Percentiles rank a stretch among this genome's conserved stretches.
Evolutionary conservation across 495 filamentous ascomycete genomes (phyloP).

Genomic region (Aspergillus homomorphus): DNA sequence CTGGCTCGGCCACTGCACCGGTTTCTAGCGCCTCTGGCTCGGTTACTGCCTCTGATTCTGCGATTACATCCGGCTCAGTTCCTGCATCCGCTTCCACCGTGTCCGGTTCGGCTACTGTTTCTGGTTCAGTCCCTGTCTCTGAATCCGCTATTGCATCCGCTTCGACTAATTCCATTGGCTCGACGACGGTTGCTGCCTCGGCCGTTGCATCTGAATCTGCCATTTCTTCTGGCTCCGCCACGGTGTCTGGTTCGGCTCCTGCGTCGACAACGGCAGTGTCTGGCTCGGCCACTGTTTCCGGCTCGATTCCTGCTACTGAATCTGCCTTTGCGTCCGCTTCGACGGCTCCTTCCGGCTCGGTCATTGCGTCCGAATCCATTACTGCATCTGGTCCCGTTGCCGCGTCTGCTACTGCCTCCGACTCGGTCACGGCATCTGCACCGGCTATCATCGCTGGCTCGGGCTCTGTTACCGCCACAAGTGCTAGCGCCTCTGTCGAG

Average conservation of each 20-base stretch:
- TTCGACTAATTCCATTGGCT: background rate
- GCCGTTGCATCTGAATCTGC: no score
- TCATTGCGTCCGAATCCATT: background rate
- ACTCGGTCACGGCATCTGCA: background rate
- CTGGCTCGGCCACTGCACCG: background rate
- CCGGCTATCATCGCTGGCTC: background rate
- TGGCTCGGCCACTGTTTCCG: background rate
- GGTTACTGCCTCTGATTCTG: background rate
- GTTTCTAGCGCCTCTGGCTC: background rate
- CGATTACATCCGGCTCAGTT: background rate
- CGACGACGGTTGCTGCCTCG: no score
- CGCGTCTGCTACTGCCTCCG: background rate
- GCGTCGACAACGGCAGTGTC: background rate
- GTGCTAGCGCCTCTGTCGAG: conserved; percentile 3
- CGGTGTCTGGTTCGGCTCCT: conserved; percentile 5
- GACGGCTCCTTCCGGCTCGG: background rate
- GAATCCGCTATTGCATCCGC: background rate
- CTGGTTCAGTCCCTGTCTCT: background rate
- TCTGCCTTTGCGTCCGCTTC: conserved; percentile 2
- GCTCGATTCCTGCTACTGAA: background rate
- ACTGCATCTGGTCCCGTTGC: background rate
- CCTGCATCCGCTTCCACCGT: background rate
- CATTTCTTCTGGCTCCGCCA: no score
- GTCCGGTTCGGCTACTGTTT: background rate
- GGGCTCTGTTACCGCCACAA: background rate